These are phyloP conservation scores for Penicillium sp. DNA, from an alignment of 2,329 filamentous ascomycete genomes.

Conservation along the genomic window DNA sequence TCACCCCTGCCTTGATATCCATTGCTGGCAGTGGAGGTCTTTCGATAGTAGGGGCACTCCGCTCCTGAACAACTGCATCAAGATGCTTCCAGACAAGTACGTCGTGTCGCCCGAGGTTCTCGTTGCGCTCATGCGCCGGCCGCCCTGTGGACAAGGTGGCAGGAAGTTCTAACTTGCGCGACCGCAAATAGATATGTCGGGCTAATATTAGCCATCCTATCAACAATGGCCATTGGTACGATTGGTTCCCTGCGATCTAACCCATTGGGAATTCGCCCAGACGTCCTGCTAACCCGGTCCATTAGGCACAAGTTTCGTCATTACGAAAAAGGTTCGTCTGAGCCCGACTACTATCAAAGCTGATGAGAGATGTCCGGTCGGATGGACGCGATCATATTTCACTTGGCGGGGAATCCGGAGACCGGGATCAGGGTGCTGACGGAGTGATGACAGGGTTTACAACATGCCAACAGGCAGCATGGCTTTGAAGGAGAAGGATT, in stretches of 20 bases:
- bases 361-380: neutral
- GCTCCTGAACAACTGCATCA: conserved; percentile 36
- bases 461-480: conserved; percentile 85
- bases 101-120: conserved; percentile 16
- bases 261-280: neutral
- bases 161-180: conserved; percentile 26
- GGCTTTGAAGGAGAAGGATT: conserved; percentile 97
- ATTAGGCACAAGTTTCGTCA: conserved; percentile 91
- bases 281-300: conserved; percentile 13
- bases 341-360: conserved; percentile 12
- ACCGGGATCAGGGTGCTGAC: conserved; percentile 20
- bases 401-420: neutral
- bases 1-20: neutral
- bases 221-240: conserved; percentile 52
- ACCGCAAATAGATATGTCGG: conserved; percentile 47
- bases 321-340: conserved; percentile 86
- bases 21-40: conserved; percentile 37
- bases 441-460: conserved; percentile 66
- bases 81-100: conserved; percentile 50
- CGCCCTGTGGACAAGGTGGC: conserved; percentile 15
- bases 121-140: neutral
- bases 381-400: neutral
- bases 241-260: neutral
- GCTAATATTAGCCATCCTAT: conserved; percentile 49
- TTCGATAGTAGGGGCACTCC: conserved; percentile 37